Percentiles rank a stretch among this genome's conserved stretches.
Evolutionary conservation across 2,329 filamentous ascomycete species (phyloP).

Genomic region (Monosporascus sp.): DNA sequence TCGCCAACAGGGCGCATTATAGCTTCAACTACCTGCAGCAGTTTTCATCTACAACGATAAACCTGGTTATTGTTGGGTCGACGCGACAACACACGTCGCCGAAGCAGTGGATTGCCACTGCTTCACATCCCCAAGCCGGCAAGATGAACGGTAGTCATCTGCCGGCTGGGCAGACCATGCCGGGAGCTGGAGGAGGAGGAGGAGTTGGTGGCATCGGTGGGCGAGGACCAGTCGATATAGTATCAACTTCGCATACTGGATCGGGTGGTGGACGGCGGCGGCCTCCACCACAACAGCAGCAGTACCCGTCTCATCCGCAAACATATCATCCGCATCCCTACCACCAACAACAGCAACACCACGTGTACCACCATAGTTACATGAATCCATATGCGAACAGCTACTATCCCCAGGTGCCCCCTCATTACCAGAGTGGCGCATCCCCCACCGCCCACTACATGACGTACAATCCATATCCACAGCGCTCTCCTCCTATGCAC

Average conservation of each 20-base stretch:
- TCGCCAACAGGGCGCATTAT: not conserved
- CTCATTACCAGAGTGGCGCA: constrained; percentile 50
- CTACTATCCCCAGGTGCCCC: constrained; percentile 52
- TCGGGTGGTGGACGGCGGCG: constrained; percentile 30
- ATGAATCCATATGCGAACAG: constrained; percentile 42
- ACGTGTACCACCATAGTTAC: constrained; percentile 45
- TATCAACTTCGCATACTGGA: constrained; percentile 15
- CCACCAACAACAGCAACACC: constrained; percentile 36
- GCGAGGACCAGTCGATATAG: constrained; percentile 24
- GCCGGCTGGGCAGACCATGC: constrained; percentile 67
- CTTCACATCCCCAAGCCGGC: constrained; percentile 53
- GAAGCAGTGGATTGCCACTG: constrained; percentile 27
- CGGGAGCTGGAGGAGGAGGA: constrained; percentile 31
- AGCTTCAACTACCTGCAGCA: not conserved
- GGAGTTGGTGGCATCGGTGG: constrained; percentile 17
- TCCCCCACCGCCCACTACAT: constrained; percentile 42
- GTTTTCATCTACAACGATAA: not conserved
- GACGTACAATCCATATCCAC: constrained; percentile 36
- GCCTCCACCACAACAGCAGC: constrained; percentile 25
- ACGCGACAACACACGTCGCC: constrained; percentile 10
- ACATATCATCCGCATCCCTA: constrained; percentile 28
- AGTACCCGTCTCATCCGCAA: constrained; percentile 32
- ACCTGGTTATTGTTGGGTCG: not conserved
- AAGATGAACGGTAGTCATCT: constrained; percentile 74
- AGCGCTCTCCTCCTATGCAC: constrained; percentile 32